A percentile compares a stretch with the other conserved stretches of the same genome.
Evolutionary conservation across 768 basidiomycete species (phyloP).

Genomic region (Tylopilus rubrobrunneus): DNA sequence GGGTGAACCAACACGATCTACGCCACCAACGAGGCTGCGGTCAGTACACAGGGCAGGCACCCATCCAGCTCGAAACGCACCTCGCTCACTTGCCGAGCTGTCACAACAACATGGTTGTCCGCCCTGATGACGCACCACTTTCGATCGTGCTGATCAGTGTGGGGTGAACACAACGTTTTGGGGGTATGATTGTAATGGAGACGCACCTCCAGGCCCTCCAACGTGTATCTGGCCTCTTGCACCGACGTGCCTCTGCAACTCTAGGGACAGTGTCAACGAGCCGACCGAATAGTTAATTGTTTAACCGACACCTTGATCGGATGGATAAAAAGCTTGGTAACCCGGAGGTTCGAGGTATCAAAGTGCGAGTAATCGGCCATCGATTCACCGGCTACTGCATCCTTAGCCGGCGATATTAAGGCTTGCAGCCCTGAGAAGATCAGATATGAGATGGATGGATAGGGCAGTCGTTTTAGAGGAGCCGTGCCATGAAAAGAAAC

Average conservation of each 20-base stretch:
- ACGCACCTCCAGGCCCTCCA: conserved; percentile 62
- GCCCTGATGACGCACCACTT: conserved; percentile 67
- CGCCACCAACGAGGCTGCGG: background rate
- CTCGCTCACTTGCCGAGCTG: conserved; percentile 62
- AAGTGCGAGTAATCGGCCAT: conserved; percentile 17
- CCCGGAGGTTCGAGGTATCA: conserved; percentile 34
- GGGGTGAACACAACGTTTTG: background rate
- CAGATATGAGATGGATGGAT: conserved; percentile 10
- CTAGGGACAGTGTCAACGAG: conserved; percentile 33
- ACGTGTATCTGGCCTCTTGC: conserved; percentile 49
- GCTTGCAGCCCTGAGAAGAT: conserved; percentile 11
- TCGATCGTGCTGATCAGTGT: conserved; percentile 56
- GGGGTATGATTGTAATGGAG: background rate
- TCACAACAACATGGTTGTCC: conserved; percentile 50
- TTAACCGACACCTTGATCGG: conserved; percentile 53
- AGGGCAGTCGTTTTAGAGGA: background rate
- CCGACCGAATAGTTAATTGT: background rate
- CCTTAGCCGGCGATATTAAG: background rate
- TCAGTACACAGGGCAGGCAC: background rate
- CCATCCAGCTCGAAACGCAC: conserved; percentile 29
- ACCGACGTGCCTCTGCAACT: conserved; percentile 71
- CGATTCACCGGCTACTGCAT: background rate
- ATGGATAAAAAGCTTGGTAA: conserved; percentile 59
- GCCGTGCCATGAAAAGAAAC: background rate
- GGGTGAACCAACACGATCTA: conserved; percentile 71